Evolutionary conservation across 495 filamentous ascomycete species (phyloP), one percentile per base, ranked within the genome.

Genomic region (Hyaloscypha bicolor): DNA sequence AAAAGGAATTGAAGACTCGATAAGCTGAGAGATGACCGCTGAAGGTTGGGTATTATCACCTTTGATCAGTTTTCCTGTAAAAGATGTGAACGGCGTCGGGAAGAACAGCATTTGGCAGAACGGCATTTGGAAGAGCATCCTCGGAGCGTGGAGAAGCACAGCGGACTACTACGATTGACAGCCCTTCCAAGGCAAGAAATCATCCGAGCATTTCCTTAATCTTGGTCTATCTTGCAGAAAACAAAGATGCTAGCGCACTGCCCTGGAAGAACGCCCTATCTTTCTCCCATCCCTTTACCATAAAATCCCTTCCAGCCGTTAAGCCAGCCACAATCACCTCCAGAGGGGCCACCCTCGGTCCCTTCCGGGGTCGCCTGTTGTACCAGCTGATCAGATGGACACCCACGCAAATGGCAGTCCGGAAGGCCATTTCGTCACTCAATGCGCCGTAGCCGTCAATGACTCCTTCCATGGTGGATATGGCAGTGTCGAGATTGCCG

Each of bases 381-480:
- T 56, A 60, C 66, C 76, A 86, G 51, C 71, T 75, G 61, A 86
- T 69, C 9, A 87, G 70, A 65, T 86, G 84, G 19, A 79, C 78
- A 16, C 85, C 85, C 2, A 80, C 77, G 60, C 87, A 83, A n/a
- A 87, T 80, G 4, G 80, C 77, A 16, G 75, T 77, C 21, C 84
- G 79, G 68, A 83, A 86, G 21, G 81, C 80, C 64, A 84, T 75
- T 1, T 79, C 76, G 30, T 82, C 76, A 57, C 73, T 78, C 33
- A 86, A 67, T n/a, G 64, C 12, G 21, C 78, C 77, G 65, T 87
- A 87, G 25, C 79, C 83, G 11, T 78, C 68, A 14, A 77, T 39
- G 33, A 87, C 78, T 0, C 80, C 84, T 22, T 84, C 65, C 25
- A 86, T 83, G 6, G 81, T 66, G 78, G 78, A 84, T n/a, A 80